Evolutionary conservation across 2,329 filamentous ascomycete species (phyloP), one percentile per base, ranked within the genome.

Genomic region (Aphanoascus verrucosus): DNA sequence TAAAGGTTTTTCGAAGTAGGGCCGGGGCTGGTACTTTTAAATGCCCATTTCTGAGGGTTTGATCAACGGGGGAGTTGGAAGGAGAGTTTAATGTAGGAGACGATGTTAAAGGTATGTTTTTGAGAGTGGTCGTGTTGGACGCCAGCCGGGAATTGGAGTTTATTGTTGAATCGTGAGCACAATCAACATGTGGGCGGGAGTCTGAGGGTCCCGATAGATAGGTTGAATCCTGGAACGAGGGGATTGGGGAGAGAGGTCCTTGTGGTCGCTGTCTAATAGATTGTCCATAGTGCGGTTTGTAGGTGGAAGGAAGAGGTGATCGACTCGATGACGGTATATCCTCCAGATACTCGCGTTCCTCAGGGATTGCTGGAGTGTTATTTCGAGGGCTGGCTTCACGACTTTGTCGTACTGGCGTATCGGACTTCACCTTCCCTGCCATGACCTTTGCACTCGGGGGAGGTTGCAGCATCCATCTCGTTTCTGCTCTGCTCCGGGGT

Each of bases 391-490:
- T 56, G 14, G 31, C 17, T 5, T 49, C 44, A 35, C 56, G 55
- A 52, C 58, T 63, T 40, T 59, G 60, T 37, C 57, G 60, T 40
- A 60, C 56, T 20, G 63, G 61, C 8, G 58, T 49, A 47, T 56
- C 59, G 32, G 62, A 62, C 3, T 60, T 62, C 49, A 86, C 80
- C 66, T 90, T 93, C 59, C 89, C 90, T 59, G 85, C 86, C 90
- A 96, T 96, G 56, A 95, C 77, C 66, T 85, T 89, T 54, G 90
- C 88, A 34, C 84, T 81, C n/a, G 90, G 90, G 1, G 89, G 88
- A 1, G 90, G 90, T 64, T 94, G 88, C 49, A 94, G 74, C 89
- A 96, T 95, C 90, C 90, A 96, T 63, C 78, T 79, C 52, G 86
- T 84, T 56, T 86, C 88, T 52, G 82, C 81, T 63, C 74, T 81